Conservation (phyloP, 2,329 filamentous ascomycete genomes). For the Aspergillus ruber region DNA sequence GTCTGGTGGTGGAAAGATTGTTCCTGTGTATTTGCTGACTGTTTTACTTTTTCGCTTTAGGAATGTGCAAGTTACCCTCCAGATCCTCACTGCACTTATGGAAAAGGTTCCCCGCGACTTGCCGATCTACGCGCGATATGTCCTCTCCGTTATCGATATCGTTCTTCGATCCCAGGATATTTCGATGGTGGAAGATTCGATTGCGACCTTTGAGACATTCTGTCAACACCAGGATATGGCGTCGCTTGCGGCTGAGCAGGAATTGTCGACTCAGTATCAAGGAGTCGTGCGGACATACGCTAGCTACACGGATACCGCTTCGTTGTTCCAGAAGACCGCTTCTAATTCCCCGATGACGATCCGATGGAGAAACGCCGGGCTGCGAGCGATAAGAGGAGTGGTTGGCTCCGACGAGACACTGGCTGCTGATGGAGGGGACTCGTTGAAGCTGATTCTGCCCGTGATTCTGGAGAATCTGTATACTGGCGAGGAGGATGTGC, state of each 20-base stretch:
- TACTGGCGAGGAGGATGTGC: slow-evolving; percentile 54
- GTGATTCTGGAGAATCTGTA: slow-evolving; percentile 83
- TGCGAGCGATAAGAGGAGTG: slow-evolving; percentile 74
- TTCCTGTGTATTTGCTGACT: slow-evolving; percentile 1
- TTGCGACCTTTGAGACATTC: slow-evolving; percentile 79
- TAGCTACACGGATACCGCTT: slow-evolving; percentile 64
- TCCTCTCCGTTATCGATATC: slow-evolving; percentile 76
- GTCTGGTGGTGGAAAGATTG: too few species aligned
- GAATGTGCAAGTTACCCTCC: slow-evolving; percentile 89
- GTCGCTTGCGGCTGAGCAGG: slow-evolving; percentile 75
- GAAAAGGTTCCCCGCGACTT: slow-evolving; percentile 89
- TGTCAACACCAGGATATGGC: slow-evolving; percentile 84
- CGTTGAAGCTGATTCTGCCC: slow-evolving; percentile 72
- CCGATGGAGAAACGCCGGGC: slow-evolving; percentile 67
- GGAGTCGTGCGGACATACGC: slow-evolving; percentile 75
- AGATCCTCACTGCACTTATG: slow-evolving; percentile 84
- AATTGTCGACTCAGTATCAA: slow-evolving; percentile 75
- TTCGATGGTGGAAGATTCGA: slow-evolving; percentile 84
- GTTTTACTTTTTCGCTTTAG: slow-evolving; percentile 38
- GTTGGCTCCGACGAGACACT: slow-evolving; percentile 75
- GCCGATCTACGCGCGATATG: slow-evolving; percentile 75
- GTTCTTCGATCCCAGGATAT: slow-evolving; percentile 83
- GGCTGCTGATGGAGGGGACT: slow-evolving; percentile 65
- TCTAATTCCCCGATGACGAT: slow-evolving; percentile 68
- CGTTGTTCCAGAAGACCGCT: slow-evolving; percentile 42